phyloP scores from a whole-genome alignment of 768 basidiomycete genomes.

The Paxillus rubicundulus region DNA sequence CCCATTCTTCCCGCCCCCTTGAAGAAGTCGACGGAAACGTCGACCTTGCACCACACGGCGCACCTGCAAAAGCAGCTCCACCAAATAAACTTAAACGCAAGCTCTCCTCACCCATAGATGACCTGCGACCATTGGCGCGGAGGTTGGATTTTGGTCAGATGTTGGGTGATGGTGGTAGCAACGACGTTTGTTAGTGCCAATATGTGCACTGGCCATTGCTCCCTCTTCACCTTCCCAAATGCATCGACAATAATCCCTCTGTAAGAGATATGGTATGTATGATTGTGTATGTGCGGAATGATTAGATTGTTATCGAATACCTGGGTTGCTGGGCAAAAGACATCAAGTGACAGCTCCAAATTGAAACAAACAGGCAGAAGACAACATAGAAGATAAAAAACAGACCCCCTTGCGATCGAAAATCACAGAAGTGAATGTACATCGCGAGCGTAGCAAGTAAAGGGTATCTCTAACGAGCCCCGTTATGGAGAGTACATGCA shows the following conservation, averaged over 20 bases:
- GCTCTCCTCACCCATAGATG: conserved; percentile 52
- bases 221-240: conserved; percentile 23
- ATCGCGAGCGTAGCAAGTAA: conserved; percentile 1
- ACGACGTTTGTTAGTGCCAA: neutral
- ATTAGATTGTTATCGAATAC: conserved; percentile 1
- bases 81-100: conserved; percentile 69
- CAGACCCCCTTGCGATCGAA: conserved; percentile 7
- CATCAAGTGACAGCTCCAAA: neutral
- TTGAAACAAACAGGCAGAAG: conserved; percentile 1
- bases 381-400: conserved; percentile 3
- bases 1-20: conserved; percentile 51
- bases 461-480: conserved; percentile 28
- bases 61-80: conserved; percentile 49
- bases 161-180: neutral
- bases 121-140: conserved; percentile 60
- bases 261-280: neutral
- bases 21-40: conserved; percentile 81
- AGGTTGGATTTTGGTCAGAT: conserved; percentile 67
- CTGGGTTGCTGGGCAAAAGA: neutral
- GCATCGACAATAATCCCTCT: conserved; percentile 3
- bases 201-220: no score
- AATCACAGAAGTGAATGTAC: conserved; percentile 1
- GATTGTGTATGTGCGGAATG: neutral
- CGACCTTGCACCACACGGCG: conserved; percentile 47
- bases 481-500: conserved; percentile 54